These are phyloP conservation scores for Flaveria brownii DNA, from an alignment of 129 eudicot species.

Conservation along the genomic window DNA sequence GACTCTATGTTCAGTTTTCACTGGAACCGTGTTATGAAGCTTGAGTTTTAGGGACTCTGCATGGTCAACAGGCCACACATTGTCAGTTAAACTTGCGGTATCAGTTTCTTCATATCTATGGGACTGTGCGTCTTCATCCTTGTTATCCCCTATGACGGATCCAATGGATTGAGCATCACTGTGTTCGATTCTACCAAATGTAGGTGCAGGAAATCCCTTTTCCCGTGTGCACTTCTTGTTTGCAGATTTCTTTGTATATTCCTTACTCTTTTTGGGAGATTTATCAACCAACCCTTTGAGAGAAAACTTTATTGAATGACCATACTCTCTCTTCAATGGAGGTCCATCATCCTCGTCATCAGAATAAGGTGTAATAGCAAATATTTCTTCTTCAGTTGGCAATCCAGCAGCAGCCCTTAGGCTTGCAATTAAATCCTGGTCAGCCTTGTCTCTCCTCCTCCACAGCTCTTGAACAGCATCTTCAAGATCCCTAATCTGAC, in stretches of 20 bases:
- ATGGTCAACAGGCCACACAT: slow-evolving; percentile 48
- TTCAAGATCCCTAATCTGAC: slow-evolving; percentile 79
- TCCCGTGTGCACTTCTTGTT: slow-evolving; percentile 66
- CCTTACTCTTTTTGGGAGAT: slow-evolving; percentile 73
- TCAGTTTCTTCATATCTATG: slow-evolving; percentile 38
- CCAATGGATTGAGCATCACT: slow-evolving; percentile 52
- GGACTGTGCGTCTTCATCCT: slow-evolving; percentile 51
- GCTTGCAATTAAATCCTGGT: slow-evolving; percentile 65
- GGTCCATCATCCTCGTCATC: slow-evolving; percentile 86
- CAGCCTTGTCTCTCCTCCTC: slow-evolving; percentile 90
- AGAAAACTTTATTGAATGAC: slow-evolving; percentile 74
- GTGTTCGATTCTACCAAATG: slow-evolving; percentile 38
- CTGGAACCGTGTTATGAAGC: slow-evolving; percentile 50
- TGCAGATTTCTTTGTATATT: slow-evolving; percentile 58
- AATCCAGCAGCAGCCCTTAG: slow-evolving; percentile 96
- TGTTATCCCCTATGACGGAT: slow-evolving; percentile 41
- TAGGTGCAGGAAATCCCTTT: slow-evolving; percentile 41
- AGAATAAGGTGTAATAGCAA: slow-evolving; percentile 80
- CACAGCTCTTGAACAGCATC: slow-evolving; percentile 98
- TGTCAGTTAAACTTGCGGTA: slow-evolving; percentile 52
- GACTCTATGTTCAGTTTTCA: slow-evolving; percentile 32
- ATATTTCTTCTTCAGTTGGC: slow-evolving; percentile 88
- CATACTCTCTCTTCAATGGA: slow-evolving; percentile 57
- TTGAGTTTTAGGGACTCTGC: slow-evolving; percentile 49
- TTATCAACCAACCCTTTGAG: slow-evolving; percentile 68